Evolutionary conservation across 2,329 filamentous ascomycete species (phyloP).

Genomic region (Chaetomium globosum): DNA sequence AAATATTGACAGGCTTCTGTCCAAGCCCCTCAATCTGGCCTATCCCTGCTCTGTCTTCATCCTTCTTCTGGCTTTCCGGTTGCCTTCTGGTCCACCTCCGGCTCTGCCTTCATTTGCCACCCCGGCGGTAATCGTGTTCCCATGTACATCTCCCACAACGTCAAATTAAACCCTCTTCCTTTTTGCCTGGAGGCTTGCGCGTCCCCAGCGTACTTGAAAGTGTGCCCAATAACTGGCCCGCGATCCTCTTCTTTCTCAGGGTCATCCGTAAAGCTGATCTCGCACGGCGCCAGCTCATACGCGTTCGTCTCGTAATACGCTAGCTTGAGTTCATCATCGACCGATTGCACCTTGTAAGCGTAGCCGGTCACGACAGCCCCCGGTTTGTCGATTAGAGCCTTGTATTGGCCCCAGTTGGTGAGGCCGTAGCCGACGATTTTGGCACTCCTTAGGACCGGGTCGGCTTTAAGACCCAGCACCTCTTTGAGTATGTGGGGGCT

Average conservation of each 20-base stretch:
- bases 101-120: too few species aligned
- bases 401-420: conserved; percentile 23
- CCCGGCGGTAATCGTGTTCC: conserved; percentile 18
- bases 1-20: too few species aligned
- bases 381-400: conserved; percentile 15
- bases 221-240: background rate
- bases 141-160: conserved; percentile 20
- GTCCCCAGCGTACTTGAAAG: conserved; percentile 21
- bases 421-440: conserved; percentile 21
- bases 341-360: conserved; percentile 14
- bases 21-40: too few species aligned
- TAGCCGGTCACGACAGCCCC: conserved; percentile 4
- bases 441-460: conserved; percentile 12
- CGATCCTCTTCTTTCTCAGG: background rate
- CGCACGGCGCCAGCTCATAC: conserved; percentile 11
- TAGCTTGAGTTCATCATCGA: conserved; percentile 19
- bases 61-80: background rate
- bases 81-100: too few species aligned
- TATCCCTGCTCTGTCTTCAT: too few species aligned
- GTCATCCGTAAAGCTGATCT: conserved; percentile 16
- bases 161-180: conserved; percentile 18
- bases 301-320: conserved; percentile 25
- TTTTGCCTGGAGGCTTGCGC: conserved; percentile 12
- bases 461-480: conserved; percentile 9
- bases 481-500: conserved; percentile 10